Conservation (phyloP, 1,284 basidiomycete species). For the Ustilago cynodontis region DNA sequence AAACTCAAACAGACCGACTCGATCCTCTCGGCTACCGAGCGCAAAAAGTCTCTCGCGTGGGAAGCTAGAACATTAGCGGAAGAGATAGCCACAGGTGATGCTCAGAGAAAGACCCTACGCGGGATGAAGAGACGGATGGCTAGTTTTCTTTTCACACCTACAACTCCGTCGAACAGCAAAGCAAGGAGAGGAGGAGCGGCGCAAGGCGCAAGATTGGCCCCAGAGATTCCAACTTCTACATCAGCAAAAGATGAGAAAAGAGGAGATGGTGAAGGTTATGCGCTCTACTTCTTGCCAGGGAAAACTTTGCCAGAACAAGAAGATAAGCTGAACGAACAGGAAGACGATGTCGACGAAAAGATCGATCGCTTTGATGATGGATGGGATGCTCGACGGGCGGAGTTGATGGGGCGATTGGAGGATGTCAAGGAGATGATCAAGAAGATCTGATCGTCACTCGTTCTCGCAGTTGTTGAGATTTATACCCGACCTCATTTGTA, state of each 20-base stretch:
- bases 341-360: slow-evolving; percentile 44
- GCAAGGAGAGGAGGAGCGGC: neutral
- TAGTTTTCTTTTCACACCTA: slow-evolving; percentile 32
- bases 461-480: no score
- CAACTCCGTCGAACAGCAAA: neutral
- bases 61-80: slow-evolving; percentile 30
- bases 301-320: slow-evolving; percentile 42
- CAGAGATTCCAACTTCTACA: slow-evolving; percentile 12
- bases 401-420: slow-evolving; percentile 13
- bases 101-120: slow-evolving; percentile 24
- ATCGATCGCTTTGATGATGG: slow-evolving; percentile 33
- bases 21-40: neutral
- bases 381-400: neutral
- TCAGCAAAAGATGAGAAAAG: neutral
- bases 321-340: slow-evolving; percentile 38
- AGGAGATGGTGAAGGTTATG: neutral
- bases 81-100: slow-evolving; percentile 17
- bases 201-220: slow-evolving; percentile 11
- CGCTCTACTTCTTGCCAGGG: slow-evolving; percentile 36
- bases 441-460: neutral
- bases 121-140: slow-evolving; percentile 37
- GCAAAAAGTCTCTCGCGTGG: slow-evolving; percentile 11
- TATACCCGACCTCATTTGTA: no score
- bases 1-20: slow-evolving; percentile 11
- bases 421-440: slow-evolving; percentile 13